Base-by-base conservation (phyloP, 2,329 filamentous ascomycete genomes). In the Blumeriella jaapii region DNA sequence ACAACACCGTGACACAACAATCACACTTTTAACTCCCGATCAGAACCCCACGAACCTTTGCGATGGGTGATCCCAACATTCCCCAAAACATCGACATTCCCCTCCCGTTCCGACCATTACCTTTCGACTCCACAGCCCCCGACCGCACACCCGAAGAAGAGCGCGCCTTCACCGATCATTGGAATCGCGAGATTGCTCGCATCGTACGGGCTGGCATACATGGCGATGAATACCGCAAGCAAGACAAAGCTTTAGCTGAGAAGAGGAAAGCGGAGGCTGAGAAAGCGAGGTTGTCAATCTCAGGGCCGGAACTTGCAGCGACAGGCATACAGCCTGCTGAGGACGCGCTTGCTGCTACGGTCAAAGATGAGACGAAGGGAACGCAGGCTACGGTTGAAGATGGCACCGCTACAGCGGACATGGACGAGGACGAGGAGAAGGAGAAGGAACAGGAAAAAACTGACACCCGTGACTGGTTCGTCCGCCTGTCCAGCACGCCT, bases 391-490 rank as follows among this genome's bases (percentile, higher is more conserved):
- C 6, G 11, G 11, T n/a, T n/a, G n/a, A 23, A 23, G 20, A 23
- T 11, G 20, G 20, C 20, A 23, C 20, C 6, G 20, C 20, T 23
- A 11, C 20, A n/a, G 20, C 20, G 20, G 20, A 22, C 11, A 11
- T n/a, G 25, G 23, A 13, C 9, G 31, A 19, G 1, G 24, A 28
- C 3, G 31, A 34, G n/a, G 23, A 34, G 12, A 34, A n/a, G 24
- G 14, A 20, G 16, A 17, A 20, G n/a, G 25, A 27, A 8, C 25
- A n/a, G 33, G 26, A n/a, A 23, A 27, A 7, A 23, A 34, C n/a
- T n/a, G n/a, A 6, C 22, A 34, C 11, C 33, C 33, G 18, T 3
- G 33, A 35, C 22, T 35, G 26, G 23, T 35, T 35, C 26, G 26
- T 19, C 4, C 26, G 33, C 12, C 22, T 35, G 3, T 16, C 12